Evolutionary conservation across 129 eudicot species (phyloP), one percentile per base, ranked within the genome.

Genomic region (Flaveria ramosissima): DNA sequence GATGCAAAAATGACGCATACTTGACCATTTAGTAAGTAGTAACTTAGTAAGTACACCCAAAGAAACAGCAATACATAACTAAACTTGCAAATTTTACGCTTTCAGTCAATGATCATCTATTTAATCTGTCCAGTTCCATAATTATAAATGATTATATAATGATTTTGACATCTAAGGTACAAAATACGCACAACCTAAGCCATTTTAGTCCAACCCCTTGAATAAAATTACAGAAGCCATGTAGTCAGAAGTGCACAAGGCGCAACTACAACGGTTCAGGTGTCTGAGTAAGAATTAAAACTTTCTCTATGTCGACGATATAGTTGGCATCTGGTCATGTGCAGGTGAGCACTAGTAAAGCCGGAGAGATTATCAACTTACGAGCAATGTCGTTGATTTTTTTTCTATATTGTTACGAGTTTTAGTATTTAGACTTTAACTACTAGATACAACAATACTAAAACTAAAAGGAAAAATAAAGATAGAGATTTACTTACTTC

Each of bases 401-500:
- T 52, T 16, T 16, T 6, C n/a, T 4, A 17, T n/a, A n/a, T 52
- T 6, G 21, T 52, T n/a, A 52, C 60, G 17, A n/a, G 21, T 16
- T n/a, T 0, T n/a, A 9, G 60, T 16, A 16, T 52, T 52, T n/a
- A n/a, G n/a, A 60, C 66, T 13, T 56, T 19, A 8, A 60, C n/a
- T 23, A 24, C 39, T 24, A 48, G 41, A 3, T 21, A 51, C 55
- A 67, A 2, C 17, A 55, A 68, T 3, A 67, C 19, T 76, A 19
- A 42, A 52, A 6, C 61, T 7, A 61, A 75, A 23, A 24, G 8
- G 46, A 2, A n/a, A 60, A 2, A 3, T 43, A 32, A 2, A 32
- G 51, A 7, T 39, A 17, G 2, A 9, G 19, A 55, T n/a, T 27
- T 1, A 85, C 96, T 88, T 83, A 90, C 96, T 90, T 72, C 96